Base-by-base conservation (phyloP, 2,329 filamentous ascomycete genomes). In the Beauveria sp. region DNA sequence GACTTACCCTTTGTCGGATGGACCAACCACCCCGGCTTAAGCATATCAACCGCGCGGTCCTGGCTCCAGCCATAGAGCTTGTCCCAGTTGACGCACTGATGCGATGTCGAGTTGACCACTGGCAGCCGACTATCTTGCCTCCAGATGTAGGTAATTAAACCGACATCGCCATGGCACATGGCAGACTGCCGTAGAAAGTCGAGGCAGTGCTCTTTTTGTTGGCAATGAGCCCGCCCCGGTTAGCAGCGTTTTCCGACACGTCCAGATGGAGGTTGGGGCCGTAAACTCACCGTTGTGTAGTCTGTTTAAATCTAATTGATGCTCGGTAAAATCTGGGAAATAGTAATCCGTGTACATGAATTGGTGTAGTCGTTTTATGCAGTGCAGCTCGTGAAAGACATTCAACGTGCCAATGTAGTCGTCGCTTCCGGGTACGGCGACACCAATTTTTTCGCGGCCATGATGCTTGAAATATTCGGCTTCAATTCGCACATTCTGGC, bases 351-450 rank as follows among this genome's bases (percentile, higher is more conserved):
- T 28, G 38, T 60, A 60, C 58, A 60, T 60, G 58, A 60, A 60
- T 30, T 60, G 58, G 20, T 60, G 58, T 10, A 60, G 51, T n/a
- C 58, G n/a, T 14, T 60, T 60, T 5, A 60, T 60, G 50, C 58
- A 60, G 42, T 60, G 58, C 30, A 60, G 58, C 30, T 60, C 58
- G 40, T 60, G 58, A 22, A 60, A 60, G 43, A 60, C 58, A 14
- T 60, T 60, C 1, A 60, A 28, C 1, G 58, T 60, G 50, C 58
- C 58, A 46, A 54, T 60, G 58, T 60, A 60, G 50, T 60, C 50
- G 40, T 6, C 28, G 50, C 42, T 60, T 5, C 58, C 58, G 7
- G 58, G 58, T 2, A 60, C 49, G 7, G 5, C 26, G 30, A 60
- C 58, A 6, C 58, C 58, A 34, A 60, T 60, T 9, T 60, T 53